These are phyloP conservation scores for Ogataea dorogensis DNA, from an alignment of 805 yeast species.

Conservation along the genomic window DNA sequence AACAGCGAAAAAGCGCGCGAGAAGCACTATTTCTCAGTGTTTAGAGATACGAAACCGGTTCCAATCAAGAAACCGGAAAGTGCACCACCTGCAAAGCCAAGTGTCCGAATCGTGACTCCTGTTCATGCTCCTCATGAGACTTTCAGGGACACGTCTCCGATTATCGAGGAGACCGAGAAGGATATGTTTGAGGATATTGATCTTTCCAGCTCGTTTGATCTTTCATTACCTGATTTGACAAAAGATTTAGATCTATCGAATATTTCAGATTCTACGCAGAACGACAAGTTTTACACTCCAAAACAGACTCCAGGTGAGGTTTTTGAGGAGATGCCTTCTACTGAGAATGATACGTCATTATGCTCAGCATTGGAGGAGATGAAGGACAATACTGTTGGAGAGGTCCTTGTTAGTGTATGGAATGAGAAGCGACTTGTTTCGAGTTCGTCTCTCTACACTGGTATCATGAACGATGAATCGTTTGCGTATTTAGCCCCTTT, in stretches of 20 bases:
- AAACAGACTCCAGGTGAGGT: slow-evolving; percentile 14
- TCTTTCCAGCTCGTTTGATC: slow-evolving; percentile 19
- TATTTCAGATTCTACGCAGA: slow-evolving; percentile 6
- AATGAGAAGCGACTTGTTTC: slow-evolving; percentile 17
- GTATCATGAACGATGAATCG: slow-evolving; percentile 37
- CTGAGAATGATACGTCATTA: slow-evolving; percentile 22
- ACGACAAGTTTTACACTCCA: slow-evolving; percentile 21
- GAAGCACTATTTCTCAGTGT: slow-evolving; percentile 1
- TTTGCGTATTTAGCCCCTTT: slow-evolving; percentile 43
- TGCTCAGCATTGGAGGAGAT: slow-evolving; percentile 30
- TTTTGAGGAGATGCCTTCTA: slow-evolving; percentile 5
- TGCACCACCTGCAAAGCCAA: slow-evolving; percentile 4
- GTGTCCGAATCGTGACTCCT: slow-evolving; percentile 4
- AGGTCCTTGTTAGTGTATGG: slow-evolving; percentile 18
- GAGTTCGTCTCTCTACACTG: slow-evolving; percentile 17
- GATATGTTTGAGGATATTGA: slow-evolving; percentile 21
- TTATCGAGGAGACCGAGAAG: slow-evolving; percentile 2
- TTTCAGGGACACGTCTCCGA: slow-evolving; percentile 2
- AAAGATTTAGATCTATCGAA: slow-evolving; percentile 4
- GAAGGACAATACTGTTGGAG: slow-evolving; percentile 21
- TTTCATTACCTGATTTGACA: slow-evolving; percentile 18
- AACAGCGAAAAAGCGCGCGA: slow-evolving; percentile 1
- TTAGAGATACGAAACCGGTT: background rate
- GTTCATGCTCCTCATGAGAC: slow-evolving; percentile 9
- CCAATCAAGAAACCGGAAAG: background rate